A percentile compares a stretch with the other conserved stretches of the same genome.
These are phyloP conservation scores for Fusarium albosuccineum DNA, from an alignment of 2,329 filamentous ascomycete genomes.

Conservation along the genomic window DNA sequence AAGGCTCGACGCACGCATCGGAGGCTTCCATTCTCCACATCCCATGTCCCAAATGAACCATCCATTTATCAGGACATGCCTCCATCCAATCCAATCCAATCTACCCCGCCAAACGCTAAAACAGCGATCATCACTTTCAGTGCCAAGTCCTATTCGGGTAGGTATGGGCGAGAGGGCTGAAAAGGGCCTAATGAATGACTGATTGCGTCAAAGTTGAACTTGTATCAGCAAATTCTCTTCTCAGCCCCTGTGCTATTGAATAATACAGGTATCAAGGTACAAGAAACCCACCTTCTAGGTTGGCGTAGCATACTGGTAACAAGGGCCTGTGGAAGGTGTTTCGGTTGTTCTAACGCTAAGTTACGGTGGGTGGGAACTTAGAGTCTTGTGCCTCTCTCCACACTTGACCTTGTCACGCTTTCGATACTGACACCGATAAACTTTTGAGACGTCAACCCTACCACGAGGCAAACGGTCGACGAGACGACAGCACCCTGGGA, in stretches of 20 bases:
- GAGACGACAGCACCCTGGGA: not conserved
- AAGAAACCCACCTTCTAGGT: not conserved
- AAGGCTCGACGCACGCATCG: not conserved
- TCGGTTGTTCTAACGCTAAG: not conserved
- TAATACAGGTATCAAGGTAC: slow-evolving; percentile 1
- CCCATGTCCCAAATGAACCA: not conserved
- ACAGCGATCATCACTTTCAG: slow-evolving; percentile 10
- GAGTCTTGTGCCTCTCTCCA: slow-evolving; percentile 36
- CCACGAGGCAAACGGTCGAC: not conserved
- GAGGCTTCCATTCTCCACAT: slow-evolving; percentile 20
- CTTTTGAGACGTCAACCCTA: not conserved
- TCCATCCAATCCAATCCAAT: slow-evolving; percentile 24
- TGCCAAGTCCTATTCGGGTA: not conserved
- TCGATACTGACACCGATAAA: not conserved
- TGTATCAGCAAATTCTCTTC: not conserved
- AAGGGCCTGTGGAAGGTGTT: too few species aligned
- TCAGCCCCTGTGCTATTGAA: not conserved
- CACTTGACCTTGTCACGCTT: slow-evolving; percentile 40
- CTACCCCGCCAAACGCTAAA: slow-evolving; percentile 31
- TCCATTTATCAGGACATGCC: slow-evolving; percentile 7
- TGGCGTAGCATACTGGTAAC: not conserved
- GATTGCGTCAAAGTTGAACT: slow-evolving; percentile 10
- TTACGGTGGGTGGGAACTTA: not conserved
- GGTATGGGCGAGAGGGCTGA: not conserved
- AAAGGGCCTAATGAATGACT: slow-evolving; percentile 6